phyloP scores from a whole-genome alignment of 2,329 filamentous ascomycete species.

The Aspergillus niger region DNA sequence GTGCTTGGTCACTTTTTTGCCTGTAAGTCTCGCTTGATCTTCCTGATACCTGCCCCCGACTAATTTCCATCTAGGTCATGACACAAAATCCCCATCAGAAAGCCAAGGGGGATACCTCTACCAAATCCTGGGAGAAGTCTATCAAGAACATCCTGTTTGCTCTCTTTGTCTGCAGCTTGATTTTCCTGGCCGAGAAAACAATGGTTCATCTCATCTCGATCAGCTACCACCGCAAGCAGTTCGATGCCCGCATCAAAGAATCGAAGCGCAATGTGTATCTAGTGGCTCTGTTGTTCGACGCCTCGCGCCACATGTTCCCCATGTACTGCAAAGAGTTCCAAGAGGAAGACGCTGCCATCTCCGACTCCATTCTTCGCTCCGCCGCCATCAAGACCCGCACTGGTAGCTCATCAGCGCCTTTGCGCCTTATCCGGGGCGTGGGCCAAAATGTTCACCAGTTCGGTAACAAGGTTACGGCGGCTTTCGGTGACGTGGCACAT shows the following conservation, averaged over 20 bases:
- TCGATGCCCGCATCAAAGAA: conserved; percentile 73
- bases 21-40: conserved; percentile 35
- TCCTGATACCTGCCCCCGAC: not conserved
- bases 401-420: conserved; percentile 69
- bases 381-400: conserved; percentile 42
- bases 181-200: conserved; percentile 61
- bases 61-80: conserved; percentile 40
- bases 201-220: conserved; percentile 67
- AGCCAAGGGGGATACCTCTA: conserved; percentile 30
- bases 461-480: conserved; percentile 90
- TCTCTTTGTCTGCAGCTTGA: conserved; percentile 57
- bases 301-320: conserved; percentile 83
- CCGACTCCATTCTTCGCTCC: conserved; percentile 73
- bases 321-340: conserved; percentile 88
- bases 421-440: conserved; percentile 73
- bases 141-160: conserved; percentile 63
- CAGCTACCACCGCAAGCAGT: conserved; percentile 69
- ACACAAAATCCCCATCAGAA: conserved; percentile 44
- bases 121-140: conserved; percentile 54
- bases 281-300: conserved; percentile 83
- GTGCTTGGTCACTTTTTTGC: conserved; percentile 62
- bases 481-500: conserved; percentile 88
- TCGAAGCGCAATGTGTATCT: conserved; percentile 86
- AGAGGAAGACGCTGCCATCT: conserved; percentile 90
- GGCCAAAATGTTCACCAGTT: conserved; percentile 74